Evolutionary conservation across 2,329 filamentous ascomycete species (phyloP).

Genomic region (Anthostomella pinea): DNA sequence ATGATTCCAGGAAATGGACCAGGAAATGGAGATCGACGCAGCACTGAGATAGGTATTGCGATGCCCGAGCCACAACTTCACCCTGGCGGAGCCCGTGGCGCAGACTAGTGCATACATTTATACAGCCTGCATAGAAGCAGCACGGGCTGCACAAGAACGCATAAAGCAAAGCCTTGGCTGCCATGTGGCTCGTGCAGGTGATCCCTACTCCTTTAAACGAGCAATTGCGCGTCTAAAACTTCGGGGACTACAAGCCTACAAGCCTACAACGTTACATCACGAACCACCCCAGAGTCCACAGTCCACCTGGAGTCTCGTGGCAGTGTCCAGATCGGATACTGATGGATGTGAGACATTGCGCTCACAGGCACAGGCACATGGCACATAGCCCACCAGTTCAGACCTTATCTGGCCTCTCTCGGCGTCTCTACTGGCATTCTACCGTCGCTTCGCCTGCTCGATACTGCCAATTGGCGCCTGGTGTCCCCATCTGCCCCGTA

Average conservation of each 20-base stretch:
- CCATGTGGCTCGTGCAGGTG: constrained; percentile 27
- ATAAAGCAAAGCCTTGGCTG: constrained; percentile 4
- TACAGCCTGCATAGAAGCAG: background rate
- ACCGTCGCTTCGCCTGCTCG: constrained; percentile 4
- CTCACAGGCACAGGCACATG: constrained; percentile 10
- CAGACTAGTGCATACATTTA: background rate
- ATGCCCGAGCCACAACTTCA: background rate
- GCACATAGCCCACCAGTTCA: no score
- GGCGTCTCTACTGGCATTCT: no score
- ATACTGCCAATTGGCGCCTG: constrained; percentile 4
- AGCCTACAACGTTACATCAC: constrained; percentile 28
- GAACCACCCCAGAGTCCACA: constrained; percentile 20
- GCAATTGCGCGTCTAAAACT: no score
- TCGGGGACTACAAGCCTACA: no score
- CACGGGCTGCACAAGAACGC: constrained; percentile 1
- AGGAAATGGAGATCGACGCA: no score
- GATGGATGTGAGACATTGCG: constrained; percentile 22
- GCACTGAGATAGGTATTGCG: no score
- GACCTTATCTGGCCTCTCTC: no score
- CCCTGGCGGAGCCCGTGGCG: background rate
- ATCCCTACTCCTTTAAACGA: constrained; percentile 26
- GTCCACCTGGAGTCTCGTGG: constrained; percentile 18
- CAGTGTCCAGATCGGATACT: constrained; percentile 15
- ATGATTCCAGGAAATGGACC: no score
- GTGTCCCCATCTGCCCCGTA: constrained; percentile 8